A percentile compares a stretch with the other conserved stretches of the same genome.
Evolutionary conservation across 1,139 yeast species (phyloP).

Genomic region (Suhomyces taliae): DNA sequence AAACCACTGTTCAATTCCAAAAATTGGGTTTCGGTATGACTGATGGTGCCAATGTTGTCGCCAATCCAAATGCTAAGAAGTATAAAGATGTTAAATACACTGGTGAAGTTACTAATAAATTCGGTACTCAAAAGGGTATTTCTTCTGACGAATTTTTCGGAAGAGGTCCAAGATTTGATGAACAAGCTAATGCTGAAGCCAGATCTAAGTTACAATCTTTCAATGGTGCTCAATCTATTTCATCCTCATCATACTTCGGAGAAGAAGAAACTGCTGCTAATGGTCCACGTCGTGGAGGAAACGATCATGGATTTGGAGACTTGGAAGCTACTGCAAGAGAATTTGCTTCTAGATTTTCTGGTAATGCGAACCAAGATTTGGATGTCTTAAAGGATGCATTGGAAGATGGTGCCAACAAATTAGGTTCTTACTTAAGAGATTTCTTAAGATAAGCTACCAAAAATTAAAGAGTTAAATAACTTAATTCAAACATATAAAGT

Average conservation of each 20-base stretch:
- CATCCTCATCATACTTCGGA: slow-evolving; percentile 91
- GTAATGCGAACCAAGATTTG: slow-evolving; percentile 83
- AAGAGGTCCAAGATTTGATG: slow-evolving; percentile 77
- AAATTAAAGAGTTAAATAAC: not conserved
- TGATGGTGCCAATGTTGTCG: slow-evolving; percentile 39
- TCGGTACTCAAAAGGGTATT: slow-evolving; percentile 87
- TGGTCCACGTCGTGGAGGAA: slow-evolving; percentile 16
- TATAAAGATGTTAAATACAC: slow-evolving; percentile 58
- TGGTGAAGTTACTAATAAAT: slow-evolving; percentile 74
- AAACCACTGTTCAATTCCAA: slow-evolving; percentile 70
- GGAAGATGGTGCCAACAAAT: slow-evolving; percentile 89
- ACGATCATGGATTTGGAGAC: slow-evolving; percentile 27
- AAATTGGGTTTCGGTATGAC: slow-evolving; percentile 86
- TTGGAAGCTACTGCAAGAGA: slow-evolving; percentile 65
- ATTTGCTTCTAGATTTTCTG: slow-evolving; percentile 65
- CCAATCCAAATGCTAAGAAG: slow-evolving; percentile 35
- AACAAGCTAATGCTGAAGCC: slow-evolving; percentile 77
- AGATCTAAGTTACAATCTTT: slow-evolving; percentile 72
- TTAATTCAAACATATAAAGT: not conserved
- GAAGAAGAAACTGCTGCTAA: slow-evolving; percentile 60
- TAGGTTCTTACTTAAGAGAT: slow-evolving; percentile 82
- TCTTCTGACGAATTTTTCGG: slow-evolving; percentile 95
- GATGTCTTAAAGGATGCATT: slow-evolving; percentile 88
- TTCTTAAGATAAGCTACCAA: slow-evolving; percentile 51
- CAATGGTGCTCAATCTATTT: slow-evolving; percentile 84